Percentiles rank a stretch among this genome's conserved stretches.
These are phyloP conservation scores for Amanita fuliginea DNA, from an alignment of 768 basidiomycete genomes.

Conservation along the genomic window DNA sequence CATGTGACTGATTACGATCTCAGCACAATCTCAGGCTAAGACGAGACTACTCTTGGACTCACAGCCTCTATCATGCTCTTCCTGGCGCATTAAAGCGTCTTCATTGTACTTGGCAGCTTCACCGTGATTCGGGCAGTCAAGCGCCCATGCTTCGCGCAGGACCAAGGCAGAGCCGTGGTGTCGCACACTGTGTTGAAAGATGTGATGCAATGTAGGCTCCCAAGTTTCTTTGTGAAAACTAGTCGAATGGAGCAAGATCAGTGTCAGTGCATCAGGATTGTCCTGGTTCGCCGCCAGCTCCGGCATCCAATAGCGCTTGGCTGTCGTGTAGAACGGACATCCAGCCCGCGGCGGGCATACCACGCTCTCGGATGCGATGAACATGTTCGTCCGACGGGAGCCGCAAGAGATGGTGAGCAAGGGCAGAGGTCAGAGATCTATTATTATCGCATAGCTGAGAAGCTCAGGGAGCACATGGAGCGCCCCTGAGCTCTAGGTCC, in stretches of 20 bases:
- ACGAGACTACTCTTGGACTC: constrained; percentile 14
- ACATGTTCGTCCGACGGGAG: no score
- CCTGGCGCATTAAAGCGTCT: constrained; percentile 23
- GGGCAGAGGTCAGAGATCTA: no score
- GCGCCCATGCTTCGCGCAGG: constrained; percentile 51
- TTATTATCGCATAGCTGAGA: no score
- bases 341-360: constrained; percentile 25
- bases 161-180: constrained; percentile 13
- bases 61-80: constrained; percentile 38
- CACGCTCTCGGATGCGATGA: constrained; percentile 7
- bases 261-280: constrained; percentile 37
- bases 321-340: constrained; percentile 41
- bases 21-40: constrained; percentile 1
- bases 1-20: constrained; percentile 40
- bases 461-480: no score
- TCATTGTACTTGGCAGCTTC: constrained; percentile 47
- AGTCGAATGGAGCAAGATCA: constrained; percentile 57
- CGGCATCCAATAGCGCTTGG: constrained; percentile 45
- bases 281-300: constrained; percentile 20
- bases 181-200: constrained; percentile 23
- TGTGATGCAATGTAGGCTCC: constrained; percentile 44
- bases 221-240: constrained; percentile 71
- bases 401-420: no score
- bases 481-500: no score
- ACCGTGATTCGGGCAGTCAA: constrained; percentile 70